Base-by-base conservation (phyloP, 768 basidiomycete genomes). In the Favolaschia claudopus region DNA sequence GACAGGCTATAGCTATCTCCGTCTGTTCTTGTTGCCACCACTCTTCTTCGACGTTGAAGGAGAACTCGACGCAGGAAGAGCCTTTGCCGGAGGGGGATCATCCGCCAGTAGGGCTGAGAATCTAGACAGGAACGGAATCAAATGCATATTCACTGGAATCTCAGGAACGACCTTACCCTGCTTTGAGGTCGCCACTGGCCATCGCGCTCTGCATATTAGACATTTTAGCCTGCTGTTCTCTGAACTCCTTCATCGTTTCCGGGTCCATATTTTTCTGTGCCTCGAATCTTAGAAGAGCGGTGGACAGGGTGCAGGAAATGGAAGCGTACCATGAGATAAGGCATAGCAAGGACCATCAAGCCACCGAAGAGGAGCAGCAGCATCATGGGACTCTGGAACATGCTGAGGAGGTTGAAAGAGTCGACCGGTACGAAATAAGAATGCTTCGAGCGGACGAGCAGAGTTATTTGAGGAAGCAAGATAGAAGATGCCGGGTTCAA, bases 351-450 rank as follows among this genome's bases (percentile, higher is more conserved):
- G 76, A 90, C 82, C 83, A 92, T 83, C 46, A 74, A 76, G 33
- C 82, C 91, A 40, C 82, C 88, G 62, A 82, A 72, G 28, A 85
- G 79, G 86, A 91, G 89, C 71, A 93, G 81, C 56, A 94, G 74
- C 81, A 91, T 89, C 92, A 94, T 93, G 7, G 92, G 92, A 69
- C 86, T 94, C 55, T 88, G 84, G 67, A 94, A 77, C 89, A 94
- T 92, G 49, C 78, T 85, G 55, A 89, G 52, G 22, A 92, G 61
- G 71, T 89, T 89, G 80, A 94, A 94, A 17, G 86, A 85, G 70
- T 92, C 83, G 29, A 71, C 83, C 24, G 89, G 86, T 27, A 86
- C 77, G 69, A 90, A 93, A 71, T 89, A 94, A 46, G 67, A 76
- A 66, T 85, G 79, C 69, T 80, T 85, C 54, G 80, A 77, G 52